Evolutionary conservation across 208 protist species (phyloP).

Genomic region (Acanthamoeba triangularis): DNA sequence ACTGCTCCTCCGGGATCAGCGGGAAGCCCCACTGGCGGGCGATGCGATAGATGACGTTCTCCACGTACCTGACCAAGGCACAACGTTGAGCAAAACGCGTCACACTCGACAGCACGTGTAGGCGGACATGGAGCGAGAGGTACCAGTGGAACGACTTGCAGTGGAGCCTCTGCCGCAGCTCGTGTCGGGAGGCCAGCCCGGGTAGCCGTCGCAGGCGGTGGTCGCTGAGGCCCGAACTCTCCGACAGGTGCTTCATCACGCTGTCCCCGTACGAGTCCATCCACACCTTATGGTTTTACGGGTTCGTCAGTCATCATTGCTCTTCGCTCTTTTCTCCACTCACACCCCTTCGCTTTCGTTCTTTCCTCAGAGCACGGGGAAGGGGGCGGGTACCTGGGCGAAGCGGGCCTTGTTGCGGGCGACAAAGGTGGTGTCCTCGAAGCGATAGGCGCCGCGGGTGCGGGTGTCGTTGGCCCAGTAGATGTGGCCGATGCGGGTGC

Average conservation of each 20-base stretch:
- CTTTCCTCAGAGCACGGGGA: background rate
- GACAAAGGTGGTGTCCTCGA: conserved; percentile 19
- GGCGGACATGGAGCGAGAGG: background rate
- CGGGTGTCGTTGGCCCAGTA: conserved; percentile 47
- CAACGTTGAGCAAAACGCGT: background rate
- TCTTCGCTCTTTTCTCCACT: background rate
- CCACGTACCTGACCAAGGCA: background rate
- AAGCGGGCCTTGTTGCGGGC: conserved; percentile 38
- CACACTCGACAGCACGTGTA: background rate
- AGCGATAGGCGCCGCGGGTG: conserved; percentile 32
- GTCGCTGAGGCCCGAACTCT: background rate
- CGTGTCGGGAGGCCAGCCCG: background rate
- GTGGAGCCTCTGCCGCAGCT: background rate
- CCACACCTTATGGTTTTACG: background rate
- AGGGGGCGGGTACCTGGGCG: background rate
- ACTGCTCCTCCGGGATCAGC: background rate
- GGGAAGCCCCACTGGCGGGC: conserved; percentile 25
- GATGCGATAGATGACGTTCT: conserved; percentile 4
- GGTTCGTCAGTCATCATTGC: background rate
- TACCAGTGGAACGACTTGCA: conserved; percentile 56
- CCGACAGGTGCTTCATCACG: conserved; percentile 11
- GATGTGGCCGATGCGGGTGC: conserved; percentile 32
- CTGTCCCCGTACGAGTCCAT: background rate
- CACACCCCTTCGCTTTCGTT: background rate
- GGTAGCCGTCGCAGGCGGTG: background rate